Evolutionary conservation across 1,284 basidiomycete genomes (phyloP).

Genomic region (Mycena sp.): DNA sequence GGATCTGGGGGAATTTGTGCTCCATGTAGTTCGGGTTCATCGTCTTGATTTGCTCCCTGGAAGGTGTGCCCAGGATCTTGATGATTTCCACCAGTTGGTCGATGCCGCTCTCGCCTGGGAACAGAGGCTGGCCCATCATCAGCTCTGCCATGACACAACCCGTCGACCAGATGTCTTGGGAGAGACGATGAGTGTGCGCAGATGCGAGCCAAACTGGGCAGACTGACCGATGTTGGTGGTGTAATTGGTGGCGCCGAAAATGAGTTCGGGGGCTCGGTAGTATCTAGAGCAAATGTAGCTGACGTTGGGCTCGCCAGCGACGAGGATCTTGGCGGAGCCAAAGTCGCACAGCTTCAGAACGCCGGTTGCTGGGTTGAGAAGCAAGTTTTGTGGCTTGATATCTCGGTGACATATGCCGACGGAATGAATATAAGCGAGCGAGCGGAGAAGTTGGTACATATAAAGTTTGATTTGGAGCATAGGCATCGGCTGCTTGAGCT

Average conservation of each 20-base stretch:
- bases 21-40: constrained; percentile 99
- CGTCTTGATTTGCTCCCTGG: constrained; percentile 99
- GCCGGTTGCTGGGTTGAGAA: constrained; percentile 96
- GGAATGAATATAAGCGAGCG: constrained; percentile 97
- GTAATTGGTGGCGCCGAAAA: constrained; percentile 99
- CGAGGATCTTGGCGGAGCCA: constrained; percentile 98
- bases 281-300: constrained; percentile 99
- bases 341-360: constrained; percentile 99
- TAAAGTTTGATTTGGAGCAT: constrained; percentile 99
- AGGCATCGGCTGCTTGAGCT: constrained; percentile 99
- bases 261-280: constrained; percentile 99
- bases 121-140: constrained; percentile 98
- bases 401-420: constrained; percentile 98
- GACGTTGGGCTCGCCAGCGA: constrained; percentile 98
- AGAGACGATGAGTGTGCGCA: constrained; percentile 28
- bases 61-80: constrained; percentile 98
- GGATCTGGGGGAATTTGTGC: constrained; percentile 99
- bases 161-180: constrained; percentile 97
- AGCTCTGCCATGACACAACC: constrained; percentile 99
- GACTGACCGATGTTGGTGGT: constrained; percentile 95
- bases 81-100: constrained; percentile 99
- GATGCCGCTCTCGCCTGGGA: constrained; percentile 99
- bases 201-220: constrained; percentile 1
- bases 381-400: constrained; percentile 99
- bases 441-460: constrained; percentile 98